Base-by-base conservation (phyloP, 768 basidiomycete species). In the Brasilioporus rufonigricans region DNA sequence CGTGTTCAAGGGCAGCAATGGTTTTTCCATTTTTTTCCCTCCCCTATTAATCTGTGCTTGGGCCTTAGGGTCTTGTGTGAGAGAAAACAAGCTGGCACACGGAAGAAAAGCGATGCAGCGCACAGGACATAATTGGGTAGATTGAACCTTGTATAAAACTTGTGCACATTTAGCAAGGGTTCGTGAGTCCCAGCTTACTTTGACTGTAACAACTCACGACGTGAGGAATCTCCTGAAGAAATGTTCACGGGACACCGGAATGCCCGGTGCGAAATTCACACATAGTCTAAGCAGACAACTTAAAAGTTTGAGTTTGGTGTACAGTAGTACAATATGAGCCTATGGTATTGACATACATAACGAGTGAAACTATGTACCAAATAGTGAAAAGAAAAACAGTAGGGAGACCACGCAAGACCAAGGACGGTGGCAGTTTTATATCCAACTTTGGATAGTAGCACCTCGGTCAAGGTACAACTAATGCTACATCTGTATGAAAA, bases 401-500 rank as follows among this genome's bases (percentile, higher is more conserved):
- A 48, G 12, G 27, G 10, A 3, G 2, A 31, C 24, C 12, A 45
- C 18, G 26, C 11, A 24, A 45, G 16, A 26, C n/a, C 18, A 29
- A 29, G 4, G 9, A 31, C n/a, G n/a, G n/a, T n/a, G n/a, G n/a
- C n/a, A n/a, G n/a, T n/a, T n/a, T n/a, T n/a, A n/a, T n/a, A n/a
- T n/a, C n/a, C n/a, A 12, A 43, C 13, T 13, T 11, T 5, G n/a
- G 27, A 48, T 1, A 16, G 14, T 27, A 24, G 32, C 21, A 9
- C 16, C 40, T 23, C 14, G n/a, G 36, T 26, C 43, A 35, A 32
- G 23, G 19, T 13, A 48, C 19, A 23, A n/a, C 10, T 49, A 52
- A 8, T 51, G 47, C 52, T 60, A 53, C 48, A 55, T 52, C 39
- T 41, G 29, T 44, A 50, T 41, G 40, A 45, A 38, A 33, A 51